Conservation (phyloP, 129 eudicot species). For the Ambrosia trifida region DNA sequence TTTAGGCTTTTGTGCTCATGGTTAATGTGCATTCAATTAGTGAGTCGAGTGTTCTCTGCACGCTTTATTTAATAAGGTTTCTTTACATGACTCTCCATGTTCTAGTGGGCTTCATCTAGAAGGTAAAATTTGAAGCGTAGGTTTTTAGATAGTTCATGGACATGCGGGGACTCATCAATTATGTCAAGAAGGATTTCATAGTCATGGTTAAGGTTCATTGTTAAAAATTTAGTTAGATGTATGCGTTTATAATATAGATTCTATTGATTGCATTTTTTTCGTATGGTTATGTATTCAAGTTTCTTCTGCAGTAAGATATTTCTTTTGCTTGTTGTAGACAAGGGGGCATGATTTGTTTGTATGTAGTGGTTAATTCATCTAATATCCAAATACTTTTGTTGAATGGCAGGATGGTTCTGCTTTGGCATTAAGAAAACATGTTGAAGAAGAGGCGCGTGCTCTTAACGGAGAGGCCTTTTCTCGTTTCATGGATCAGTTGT, state of each 20-base stretch:
- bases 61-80: not conserved
- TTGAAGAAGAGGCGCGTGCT: conserved; percentile 91
- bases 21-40: not conserved
- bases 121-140: not conserved
- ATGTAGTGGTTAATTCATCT: not conserved
- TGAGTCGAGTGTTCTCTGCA: not conserved
- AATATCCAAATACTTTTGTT: conserved; percentile 3
- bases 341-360: conserved; percentile 9
- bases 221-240: not conserved
- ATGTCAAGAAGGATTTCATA: not conserved
- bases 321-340: not conserved
- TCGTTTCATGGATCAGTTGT: conserved; percentile 90
- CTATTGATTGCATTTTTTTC: not conserved
- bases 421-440: conserved; percentile 67
- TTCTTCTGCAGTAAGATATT: not conserved
- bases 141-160: not conserved
- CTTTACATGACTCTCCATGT: not conserved
- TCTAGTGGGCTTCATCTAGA: no score
- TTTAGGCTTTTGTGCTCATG: not conserved
- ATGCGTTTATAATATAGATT: not conserved
- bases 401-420: conserved; percentile 85
- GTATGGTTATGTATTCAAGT: not conserved
- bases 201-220: not conserved
- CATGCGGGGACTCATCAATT: not conserved
- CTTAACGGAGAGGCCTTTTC: conserved; percentile 89